Evolutionary conservation across 2,329 filamentous ascomycete genomes (phyloP).

Genomic region (Periconia macrospinosa): DNA sequence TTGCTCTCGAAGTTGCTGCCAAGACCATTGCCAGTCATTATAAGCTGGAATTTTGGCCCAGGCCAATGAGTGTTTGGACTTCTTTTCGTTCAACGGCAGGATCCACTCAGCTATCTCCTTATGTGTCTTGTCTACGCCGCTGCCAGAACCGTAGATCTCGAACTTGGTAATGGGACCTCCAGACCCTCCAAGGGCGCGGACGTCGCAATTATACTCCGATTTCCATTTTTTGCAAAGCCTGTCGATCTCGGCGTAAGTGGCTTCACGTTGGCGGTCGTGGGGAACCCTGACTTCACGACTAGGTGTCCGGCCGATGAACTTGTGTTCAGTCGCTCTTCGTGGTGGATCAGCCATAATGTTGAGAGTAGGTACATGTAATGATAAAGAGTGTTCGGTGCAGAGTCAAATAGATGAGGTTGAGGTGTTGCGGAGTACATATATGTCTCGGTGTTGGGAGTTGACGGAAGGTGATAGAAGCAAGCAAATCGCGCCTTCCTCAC

Average conservation of each 20-base stretch:
- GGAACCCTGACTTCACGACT: conserved; percentile 4
- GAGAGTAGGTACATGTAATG: not conserved
- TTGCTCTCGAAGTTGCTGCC: conserved; percentile 16
- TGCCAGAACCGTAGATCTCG: conserved; percentile 24
- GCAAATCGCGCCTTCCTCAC: no score
- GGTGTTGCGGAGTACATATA: no score
- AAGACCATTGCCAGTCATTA: conserved; percentile 25
- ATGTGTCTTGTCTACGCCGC: conserved; percentile 20
- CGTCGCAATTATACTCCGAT: conserved; percentile 18
- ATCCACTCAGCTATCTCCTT: conserved; percentile 33
- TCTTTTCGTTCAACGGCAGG: conserved; percentile 20
- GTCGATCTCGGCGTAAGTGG: not conserved
- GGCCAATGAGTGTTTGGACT: conserved; percentile 20
- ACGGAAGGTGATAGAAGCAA: no score
- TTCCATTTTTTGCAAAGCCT: conserved; percentile 11
- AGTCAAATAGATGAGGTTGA: no score
- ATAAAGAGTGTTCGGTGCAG: not conserved
- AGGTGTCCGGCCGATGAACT: not conserved
- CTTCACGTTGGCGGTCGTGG: not conserved
- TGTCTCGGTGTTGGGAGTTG: no score
- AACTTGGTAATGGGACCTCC: conserved; percentile 18
- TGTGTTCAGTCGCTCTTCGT: not conserved
- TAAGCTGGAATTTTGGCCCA: conserved; percentile 34
- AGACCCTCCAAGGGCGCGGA: conserved; percentile 12
- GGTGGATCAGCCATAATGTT: not conserved